Evolutionary conservation across 2,329 filamentous ascomycete genomes (phyloP).

Genomic region (Exophiala aquamarina): DNA sequence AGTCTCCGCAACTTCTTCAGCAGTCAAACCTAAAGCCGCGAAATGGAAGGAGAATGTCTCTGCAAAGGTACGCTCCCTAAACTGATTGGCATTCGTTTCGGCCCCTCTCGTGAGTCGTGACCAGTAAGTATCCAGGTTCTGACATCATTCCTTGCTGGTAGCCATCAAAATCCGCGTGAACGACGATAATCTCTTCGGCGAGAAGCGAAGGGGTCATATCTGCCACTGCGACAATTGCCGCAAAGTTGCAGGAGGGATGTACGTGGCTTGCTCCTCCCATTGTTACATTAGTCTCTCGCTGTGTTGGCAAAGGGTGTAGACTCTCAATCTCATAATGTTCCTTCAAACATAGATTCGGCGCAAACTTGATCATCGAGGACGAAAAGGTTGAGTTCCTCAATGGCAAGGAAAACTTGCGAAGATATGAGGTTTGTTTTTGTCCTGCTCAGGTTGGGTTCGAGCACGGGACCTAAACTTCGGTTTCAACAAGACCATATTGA

Average conservation of each 20-base stretch:
- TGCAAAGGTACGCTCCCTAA: slow-evolving; percentile 19
- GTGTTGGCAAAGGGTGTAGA: background rate
- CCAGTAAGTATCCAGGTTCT: no score
- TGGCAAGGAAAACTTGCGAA: slow-evolving; percentile 45
- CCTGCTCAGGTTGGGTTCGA: background rate
- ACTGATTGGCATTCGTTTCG: no score
- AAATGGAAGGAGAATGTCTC: slow-evolving; percentile 25
- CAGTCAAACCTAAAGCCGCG: background rate
- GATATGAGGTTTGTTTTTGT: slow-evolving; percentile 33
- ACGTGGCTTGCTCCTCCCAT: background rate
- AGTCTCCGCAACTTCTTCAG: no score
- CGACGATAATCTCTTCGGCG: slow-evolving; percentile 47
- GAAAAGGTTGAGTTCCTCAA: slow-evolving; percentile 48
- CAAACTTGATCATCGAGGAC: slow-evolving; percentile 34
- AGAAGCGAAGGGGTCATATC: slow-evolving; percentile 44
- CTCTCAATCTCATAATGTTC: no score
- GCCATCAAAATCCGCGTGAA: slow-evolving; percentile 50
- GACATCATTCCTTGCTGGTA: background rate
- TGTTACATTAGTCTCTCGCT: no score
- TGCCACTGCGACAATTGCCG: slow-evolving; percentile 55
- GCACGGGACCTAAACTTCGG: no score
- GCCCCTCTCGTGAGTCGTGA: no score
- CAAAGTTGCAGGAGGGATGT: slow-evolving; percentile 46
- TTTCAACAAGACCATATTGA: no score
- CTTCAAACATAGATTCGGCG: slow-evolving; percentile 16